Evolutionary conservation across 176 grass and related monocot species (phyloP), one percentile per base, ranked within the genome.

Genomic region (Oryza meridionalis): DNA sequence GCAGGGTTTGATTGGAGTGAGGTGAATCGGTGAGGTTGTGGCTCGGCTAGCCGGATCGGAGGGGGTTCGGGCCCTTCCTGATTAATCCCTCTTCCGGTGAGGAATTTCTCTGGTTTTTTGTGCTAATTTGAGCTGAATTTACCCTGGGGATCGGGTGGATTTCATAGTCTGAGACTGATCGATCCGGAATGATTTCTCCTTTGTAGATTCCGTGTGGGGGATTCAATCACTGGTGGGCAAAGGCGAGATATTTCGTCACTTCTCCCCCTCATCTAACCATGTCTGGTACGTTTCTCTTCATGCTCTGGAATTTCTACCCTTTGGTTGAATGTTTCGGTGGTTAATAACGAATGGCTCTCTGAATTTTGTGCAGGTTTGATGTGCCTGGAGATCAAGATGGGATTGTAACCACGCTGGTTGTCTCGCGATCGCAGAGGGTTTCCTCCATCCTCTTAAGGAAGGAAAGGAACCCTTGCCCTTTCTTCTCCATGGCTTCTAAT

Each of bases 401-500:
- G 71, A 6, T 42, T 84, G 51, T 90, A 90, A 38, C 88, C 65
- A 51, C 42, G 21, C 32, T 73, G 26, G 62, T 27, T 70, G 75
- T 87, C 40, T 67, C 21, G 68, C 38, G 58, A 4, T 77, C 38
- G 70, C 66, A 38, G 40, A 83, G 88, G 92, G 86, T 77, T 84
- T 82, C 82, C 82, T 82, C 79, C 92, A 76, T 94, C 82, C 42
- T 90, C 12, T 38, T 38, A 86, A 79, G 84, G 88, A 90, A 84
- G 83, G 67, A 83, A 90, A 86, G 83, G 67, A 83, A 72, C 72
- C 79, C 81, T 89, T 66, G 74, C 61, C 75, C 76, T 74, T 37
- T 37, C 35, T 37, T 68, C 33, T 55, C 77, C 70, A 94, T 92
- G 92, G 87, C 71, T 67, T 69, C 77, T 9, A 76, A 58, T 79